Evolutionary conservation across 768 basidiomycete genomes (phyloP), one percentile per base, ranked within the genome.

Genomic region (Mycena venus): DNA sequence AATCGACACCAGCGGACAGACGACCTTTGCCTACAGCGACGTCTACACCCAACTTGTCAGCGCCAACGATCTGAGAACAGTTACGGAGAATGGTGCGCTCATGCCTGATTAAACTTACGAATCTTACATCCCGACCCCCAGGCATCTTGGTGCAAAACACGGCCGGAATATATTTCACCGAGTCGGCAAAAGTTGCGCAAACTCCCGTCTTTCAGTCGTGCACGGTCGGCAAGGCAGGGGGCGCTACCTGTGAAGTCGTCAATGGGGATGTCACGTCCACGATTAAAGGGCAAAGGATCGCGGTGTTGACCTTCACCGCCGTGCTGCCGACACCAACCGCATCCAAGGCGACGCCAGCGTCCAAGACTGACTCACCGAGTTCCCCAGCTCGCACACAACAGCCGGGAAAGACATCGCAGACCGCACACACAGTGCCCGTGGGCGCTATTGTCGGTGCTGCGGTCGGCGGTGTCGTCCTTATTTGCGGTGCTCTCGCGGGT

Each of bases 181-280:
- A 67, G 65, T 27, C 53, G 4, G 14, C 53, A 14, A 29, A 15
- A 4, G 65, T 15, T 15, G 65, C 53, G 17, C 23, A 21, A 15
- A 31, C 42, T 23, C 65, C 65, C 25, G 65, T 67, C 27, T 51
- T 67, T 23, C 51, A 67, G 38, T 40, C 65, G 11, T 67, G 65
- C 32, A 25, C 27, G 36, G 56, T 67, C 25, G 23, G 42, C 6
- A 15, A 25, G 5, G 38, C 51, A 23, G 38, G 53, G 4, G 34
- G 2, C 10, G 65, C 65, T 56, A 21, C 19, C 17, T 67, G 65
- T 31, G 21, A 29, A 36, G 31, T 65, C 23, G 25, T 25, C n/a
- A 67, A 67, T 38, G 49, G 19, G 14, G 51, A 27, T 3, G 7
- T 7, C 25, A 36, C 27, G 7, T 29, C 49, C 11, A 65, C 63